Evolutionary conservation across 75 land plant species (phyloP), one percentile per base, ranked within the genome.

Genomic region (Isoetes taiwanensis): DNA sequence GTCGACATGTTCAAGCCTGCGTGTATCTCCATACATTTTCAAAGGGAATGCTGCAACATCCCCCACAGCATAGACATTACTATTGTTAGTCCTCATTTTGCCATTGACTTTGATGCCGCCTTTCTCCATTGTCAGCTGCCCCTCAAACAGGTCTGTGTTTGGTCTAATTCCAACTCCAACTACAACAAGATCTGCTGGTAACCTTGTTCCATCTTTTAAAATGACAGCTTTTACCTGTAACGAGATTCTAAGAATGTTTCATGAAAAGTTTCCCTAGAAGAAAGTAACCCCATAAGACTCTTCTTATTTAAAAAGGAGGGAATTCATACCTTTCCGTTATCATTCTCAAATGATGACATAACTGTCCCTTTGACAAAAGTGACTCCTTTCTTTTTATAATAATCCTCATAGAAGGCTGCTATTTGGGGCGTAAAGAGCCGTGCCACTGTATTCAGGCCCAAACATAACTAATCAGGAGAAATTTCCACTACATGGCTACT

Each of bases 1-100:
- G 59, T 90, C 97, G 8, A 90, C 97, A 72, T 86, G 97, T 59
- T 90, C 97, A 28, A 90, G 79, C 39, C 87, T 75, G 0, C 93
- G 71, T 30, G 61, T 66, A 57, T 76, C 77, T 25, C 86, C 78
- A 54, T 73, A 80, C 12, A 83, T 63, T 34, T 82, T 86, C 41
- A 90, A 64, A 0, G 93, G 97, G 54, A 90, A 90, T 12, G 97
- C 55, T 20, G 84, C 87, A 8, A 90, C 82, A 58, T 90, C 97
- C 8, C 97, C 97, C 3, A 86, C 84, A 30, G 87, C 97, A 70
- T 90, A 90, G 3, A 82, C 82, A 40, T 80, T 77, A 54, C 42
- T 52, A 57, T 79, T 77, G 72, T 90, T 90, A 8, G 91, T 75
- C 61, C 80, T 85, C 75, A 90, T 67, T 24, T 43, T 62, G 17